Evolutionary conservation across 257 asterid genomes (phyloP).

Genomic region (Solanum habrochaites): DNA sequence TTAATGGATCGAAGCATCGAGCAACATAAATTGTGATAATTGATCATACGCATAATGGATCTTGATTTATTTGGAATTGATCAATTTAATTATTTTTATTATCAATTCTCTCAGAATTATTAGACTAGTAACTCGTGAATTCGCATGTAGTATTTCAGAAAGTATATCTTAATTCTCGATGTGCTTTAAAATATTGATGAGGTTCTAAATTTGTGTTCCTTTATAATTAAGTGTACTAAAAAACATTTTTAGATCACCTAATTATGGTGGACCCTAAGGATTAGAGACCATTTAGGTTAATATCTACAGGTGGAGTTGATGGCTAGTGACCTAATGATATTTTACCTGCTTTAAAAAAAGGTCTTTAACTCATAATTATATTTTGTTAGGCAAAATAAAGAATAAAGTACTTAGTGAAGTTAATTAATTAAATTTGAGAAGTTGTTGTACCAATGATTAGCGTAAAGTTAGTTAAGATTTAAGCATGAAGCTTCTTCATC

Average conservation of each 20-base stretch:
- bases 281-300: background rate
- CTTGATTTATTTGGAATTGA: background rate
- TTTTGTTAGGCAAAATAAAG: background rate
- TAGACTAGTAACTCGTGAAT: background rate
- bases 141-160: background rate
- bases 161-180: background rate
- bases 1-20: background rate
- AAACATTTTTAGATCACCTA: background rate
- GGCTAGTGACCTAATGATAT: slow-evolving; percentile 3
- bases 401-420: background rate
- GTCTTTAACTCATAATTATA: background rate
- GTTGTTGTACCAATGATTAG: slow-evolving; percentile 6
- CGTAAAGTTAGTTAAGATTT: background rate
- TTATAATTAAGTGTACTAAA: background rate
- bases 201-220: background rate
- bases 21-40: background rate
- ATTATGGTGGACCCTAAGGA: background rate
- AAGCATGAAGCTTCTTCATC: background rate
- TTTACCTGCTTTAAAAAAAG: background rate
- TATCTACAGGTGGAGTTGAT: background rate
- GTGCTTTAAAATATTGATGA: background rate
- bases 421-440: background rate
- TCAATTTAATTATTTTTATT: background rate
- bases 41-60: background rate
- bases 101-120: background rate